Evolutionary conservation across 805 yeast species (phyloP).

Genomic region (Metschnikowia aberdeeniae): DNA sequence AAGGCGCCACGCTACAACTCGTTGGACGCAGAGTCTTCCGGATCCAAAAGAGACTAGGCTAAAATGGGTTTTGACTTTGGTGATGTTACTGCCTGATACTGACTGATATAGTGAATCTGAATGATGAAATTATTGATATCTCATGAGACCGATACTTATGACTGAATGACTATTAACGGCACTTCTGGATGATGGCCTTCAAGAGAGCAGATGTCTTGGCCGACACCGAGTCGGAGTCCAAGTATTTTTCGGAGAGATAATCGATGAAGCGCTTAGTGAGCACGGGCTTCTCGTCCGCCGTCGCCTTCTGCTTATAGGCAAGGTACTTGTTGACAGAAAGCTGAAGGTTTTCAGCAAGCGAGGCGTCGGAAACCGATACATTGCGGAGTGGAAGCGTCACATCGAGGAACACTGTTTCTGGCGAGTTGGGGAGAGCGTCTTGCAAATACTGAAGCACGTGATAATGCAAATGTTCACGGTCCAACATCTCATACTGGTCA

Average conservation of each 20-base stretch:
- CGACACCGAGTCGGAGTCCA: constrained; percentile 18
- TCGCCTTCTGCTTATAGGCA: constrained; percentile 51
- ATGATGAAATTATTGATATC: too few species aligned
- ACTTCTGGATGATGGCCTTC: constrained; percentile 39
- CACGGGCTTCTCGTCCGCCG: constrained; percentile 26
- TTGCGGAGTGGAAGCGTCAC: constrained; percentile 66
- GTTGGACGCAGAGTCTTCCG: constrained; percentile 24
- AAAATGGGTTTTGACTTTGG: neutral
- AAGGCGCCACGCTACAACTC: constrained; percentile 18
- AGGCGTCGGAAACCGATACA: constrained; percentile 31
- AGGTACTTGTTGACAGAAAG: constrained; percentile 66
- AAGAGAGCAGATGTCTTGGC: constrained; percentile 30
- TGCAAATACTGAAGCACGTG: constrained; percentile 60
- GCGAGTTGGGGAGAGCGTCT: constrained; percentile 34
- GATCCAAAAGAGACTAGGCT: constrained; percentile 21
- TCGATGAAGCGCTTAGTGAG: constrained; percentile 29
- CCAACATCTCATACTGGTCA: constrained; percentile 65
- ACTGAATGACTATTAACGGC: constrained; percentile 16
- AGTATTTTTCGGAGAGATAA: constrained; percentile 24
- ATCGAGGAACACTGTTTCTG: constrained; percentile 47
- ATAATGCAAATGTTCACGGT: constrained; percentile 60
- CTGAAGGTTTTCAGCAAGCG: constrained; percentile 60
- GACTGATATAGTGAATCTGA: neutral
- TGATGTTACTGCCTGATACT: too few species aligned
- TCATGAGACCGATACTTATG: neutral